These are phyloP conservation scores for Fusarium sp. DNA, from an alignment of 2,329 filamentous ascomycete genomes.

Conservation along the genomic window DNA sequence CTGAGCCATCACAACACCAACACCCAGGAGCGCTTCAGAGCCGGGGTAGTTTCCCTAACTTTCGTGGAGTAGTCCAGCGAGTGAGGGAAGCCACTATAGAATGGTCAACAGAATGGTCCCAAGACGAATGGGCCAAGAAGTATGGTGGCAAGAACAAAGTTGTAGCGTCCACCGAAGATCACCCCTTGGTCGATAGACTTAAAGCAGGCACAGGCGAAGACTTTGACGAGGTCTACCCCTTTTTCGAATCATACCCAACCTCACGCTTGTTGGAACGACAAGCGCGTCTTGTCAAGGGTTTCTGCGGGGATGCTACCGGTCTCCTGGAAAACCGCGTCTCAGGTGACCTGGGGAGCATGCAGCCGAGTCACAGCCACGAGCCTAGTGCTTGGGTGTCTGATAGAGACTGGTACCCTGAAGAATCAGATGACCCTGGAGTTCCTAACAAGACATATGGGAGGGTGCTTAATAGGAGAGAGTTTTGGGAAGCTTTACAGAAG, in stretches of 20 bases:
- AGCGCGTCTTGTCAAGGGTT: neutral
- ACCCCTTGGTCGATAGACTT: neutral
- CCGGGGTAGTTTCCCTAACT: neutral
- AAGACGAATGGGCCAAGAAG: conserved; percentile 2
- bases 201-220: neutral
- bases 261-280: neutral
- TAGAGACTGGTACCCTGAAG: neutral
- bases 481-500: neutral
- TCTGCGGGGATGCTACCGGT: neutral
- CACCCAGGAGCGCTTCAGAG: neutral
- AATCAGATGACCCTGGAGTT: too few relatives aligned
- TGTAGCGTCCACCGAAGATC: neutral
- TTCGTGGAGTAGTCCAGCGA: neutral
- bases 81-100: neutral
- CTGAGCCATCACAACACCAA: neutral
- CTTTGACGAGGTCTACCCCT: neutral
- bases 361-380: neutral
- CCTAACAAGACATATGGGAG: neutral
- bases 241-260: neutral
- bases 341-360: neutral
- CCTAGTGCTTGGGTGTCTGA: conserved; percentile 12
- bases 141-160: neutral
- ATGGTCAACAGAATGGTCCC: neutral
- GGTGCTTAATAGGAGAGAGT: neutral
- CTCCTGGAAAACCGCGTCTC: neutral